These are phyloP conservation scores for Pelagomonas calceolata DNA, from an alignment of 108 stramenopile species.

Conservation along the genomic window DNA sequence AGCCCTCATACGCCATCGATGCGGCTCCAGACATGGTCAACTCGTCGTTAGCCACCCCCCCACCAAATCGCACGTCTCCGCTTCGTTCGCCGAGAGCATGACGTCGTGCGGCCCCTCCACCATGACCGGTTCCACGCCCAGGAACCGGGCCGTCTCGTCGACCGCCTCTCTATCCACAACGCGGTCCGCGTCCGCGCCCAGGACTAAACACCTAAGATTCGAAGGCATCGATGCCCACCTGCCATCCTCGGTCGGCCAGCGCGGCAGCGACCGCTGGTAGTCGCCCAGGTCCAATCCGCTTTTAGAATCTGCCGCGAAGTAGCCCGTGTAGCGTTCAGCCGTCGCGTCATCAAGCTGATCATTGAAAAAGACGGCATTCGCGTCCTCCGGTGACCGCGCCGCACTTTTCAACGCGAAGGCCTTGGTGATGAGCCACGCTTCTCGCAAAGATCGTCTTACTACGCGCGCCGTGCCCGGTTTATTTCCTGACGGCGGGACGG, in stretches of 20 bases:
- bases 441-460: slow-evolving; percentile 32
- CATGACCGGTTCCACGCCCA: slow-evolving; percentile 24
- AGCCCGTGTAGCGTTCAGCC: slow-evolving; percentile 31
- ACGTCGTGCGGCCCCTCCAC: slow-evolving; percentile 58
- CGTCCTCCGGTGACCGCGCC: slow-evolving; percentile 24
- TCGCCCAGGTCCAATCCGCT: slow-evolving; percentile 50
- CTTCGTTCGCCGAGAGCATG: slow-evolving; percentile 35
- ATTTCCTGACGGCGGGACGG: slow-evolving; percentile 71
- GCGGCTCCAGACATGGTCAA: no score
- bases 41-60: no score
- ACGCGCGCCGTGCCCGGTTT: slow-evolving; percentile 47
- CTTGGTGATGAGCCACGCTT: slow-evolving; percentile 45
- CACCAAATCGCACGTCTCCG: no score
- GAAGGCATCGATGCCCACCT: not conserved
- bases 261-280: slow-evolving; percentile 37
- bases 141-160: slow-evolving; percentile 46
- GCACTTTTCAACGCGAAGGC: slow-evolving; percentile 52
- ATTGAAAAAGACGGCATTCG: slow-evolving; percentile 56
- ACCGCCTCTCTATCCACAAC: slow-evolving; percentile 52
- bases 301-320: slow-evolving; percentile 42
- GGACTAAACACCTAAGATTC: slow-evolving; percentile 21
- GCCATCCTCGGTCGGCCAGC: slow-evolving; percentile 16
- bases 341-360: slow-evolving; percentile 18
- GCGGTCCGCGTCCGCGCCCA: slow-evolving; percentile 50
- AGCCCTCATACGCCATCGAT: no score